phyloP scores from a whole-genome alignment of 805 yeast genomes.

The Wickerhamomyces tratensis region DNA sequence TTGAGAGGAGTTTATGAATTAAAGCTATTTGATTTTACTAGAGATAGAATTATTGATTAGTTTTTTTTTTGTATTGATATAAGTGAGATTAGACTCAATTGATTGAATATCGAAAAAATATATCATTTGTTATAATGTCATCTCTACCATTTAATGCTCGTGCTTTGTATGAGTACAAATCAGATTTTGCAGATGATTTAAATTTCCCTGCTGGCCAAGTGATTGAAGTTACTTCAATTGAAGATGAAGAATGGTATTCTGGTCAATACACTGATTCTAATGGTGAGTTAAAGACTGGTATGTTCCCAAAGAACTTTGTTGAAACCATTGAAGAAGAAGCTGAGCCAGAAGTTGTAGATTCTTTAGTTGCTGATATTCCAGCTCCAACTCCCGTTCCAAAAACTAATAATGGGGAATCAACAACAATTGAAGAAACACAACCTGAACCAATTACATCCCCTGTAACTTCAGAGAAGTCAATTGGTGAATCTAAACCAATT shows the following conservation, averaged over 20 bases:
- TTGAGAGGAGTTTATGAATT: no score
- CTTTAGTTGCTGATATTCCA: conserved; percentile 9
- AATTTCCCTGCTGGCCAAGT: conserved; percentile 57
- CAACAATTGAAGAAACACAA: neutral
- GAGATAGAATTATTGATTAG: no score
- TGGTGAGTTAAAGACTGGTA: conserved; percentile 49
- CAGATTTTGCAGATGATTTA: conserved; percentile 79
- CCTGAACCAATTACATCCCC: neutral
- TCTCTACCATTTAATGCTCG: conserved; percentile 54
- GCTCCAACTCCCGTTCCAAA: conserved; percentile 6
- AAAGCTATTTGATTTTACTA: no score
- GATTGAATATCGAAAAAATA: neutral
- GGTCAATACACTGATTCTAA: conserved; percentile 44
- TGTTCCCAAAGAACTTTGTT: conserved; percentile 86
- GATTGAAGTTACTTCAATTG: conserved; percentile 67
- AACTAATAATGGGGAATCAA: neutral
- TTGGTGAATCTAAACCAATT: no score
- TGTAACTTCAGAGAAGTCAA: no score
- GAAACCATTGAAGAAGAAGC: conserved; percentile 16
- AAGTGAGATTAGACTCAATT: neutral
- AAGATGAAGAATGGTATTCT: conserved; percentile 87
- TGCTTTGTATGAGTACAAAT: conserved; percentile 57
- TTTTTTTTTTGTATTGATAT: no score
- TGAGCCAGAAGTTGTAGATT: neutral
- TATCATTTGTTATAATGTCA: neutral